Evolutionary conservation across 2,329 filamentous ascomycete species (phyloP), one percentile per base, ranked within the genome.

Genomic region (Fusarium albosuccineum): DNA sequence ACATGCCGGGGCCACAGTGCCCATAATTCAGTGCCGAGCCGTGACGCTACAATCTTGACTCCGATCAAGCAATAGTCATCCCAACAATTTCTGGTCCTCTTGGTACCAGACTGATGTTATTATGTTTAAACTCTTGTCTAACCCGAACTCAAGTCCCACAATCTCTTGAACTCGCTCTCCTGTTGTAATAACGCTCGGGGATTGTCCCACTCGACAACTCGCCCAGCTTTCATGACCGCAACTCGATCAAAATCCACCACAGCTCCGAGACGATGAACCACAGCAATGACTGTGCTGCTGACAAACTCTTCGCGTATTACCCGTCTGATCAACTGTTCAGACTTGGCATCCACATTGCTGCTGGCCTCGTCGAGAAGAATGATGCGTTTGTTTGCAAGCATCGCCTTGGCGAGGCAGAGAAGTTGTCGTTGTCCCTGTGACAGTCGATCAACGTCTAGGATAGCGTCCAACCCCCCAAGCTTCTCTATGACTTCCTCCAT

Each of bases 281-380:
- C 74, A 2, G 78, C 74, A 16, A 82, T 75, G 14, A 91, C 81
- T 0, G 89, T 91, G 62, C 86, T 84, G 0, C 73, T 66, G 3
- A 64, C 55, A 27, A 80, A 78, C 50, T 79, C 73, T 1, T 73
- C 58, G 1, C 56, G 60, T 9, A 81, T 70, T 10, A 80, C 67
- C 2, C 72, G 67, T 52, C 77, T 75, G 62, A 81, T 78, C 10
- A 73, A 62, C 11, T 72, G 69, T 49, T 79, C 77, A 0, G 76
- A 78, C 22, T 76, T 74, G 3, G 68, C 56, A 54, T 81, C 79
- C 6, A 80, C 74, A n/a, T 75, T 79, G 34, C 60, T 66, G 2
- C 78, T 79, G 4, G 76, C 76, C 56, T 82, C 80, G 27, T 82
- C 80, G 17, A 81, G 66, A 9, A 82, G 72, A 0, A 82, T 66